Evolutionary conservation across 371 early-diverging fungal species (phyloP), one percentile per base, ranked within the genome.

Genomic region (Actinomortierella ambigua): DNA sequence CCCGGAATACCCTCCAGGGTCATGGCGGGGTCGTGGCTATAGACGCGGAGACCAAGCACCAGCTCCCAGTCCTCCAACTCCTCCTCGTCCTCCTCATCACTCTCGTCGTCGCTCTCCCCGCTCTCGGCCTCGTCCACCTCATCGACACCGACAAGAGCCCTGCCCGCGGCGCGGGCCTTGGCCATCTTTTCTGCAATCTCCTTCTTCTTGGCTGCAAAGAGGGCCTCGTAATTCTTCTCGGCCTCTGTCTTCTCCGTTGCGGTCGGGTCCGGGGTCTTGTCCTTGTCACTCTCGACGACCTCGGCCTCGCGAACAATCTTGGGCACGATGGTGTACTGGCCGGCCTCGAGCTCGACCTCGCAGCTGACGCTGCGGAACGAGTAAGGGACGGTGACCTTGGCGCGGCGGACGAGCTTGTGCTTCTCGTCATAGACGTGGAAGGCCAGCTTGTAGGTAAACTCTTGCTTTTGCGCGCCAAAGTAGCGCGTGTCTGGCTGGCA

Each of bases 401-500:
- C 77, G 5, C 66, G 59, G 27, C 62, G 62, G 58, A 77, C 53
- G 57, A 61, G 42, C 43, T 63, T 60, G 9, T 51, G 39, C 14
- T 61, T 27, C 43, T 43, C 43, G 39, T 71, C 60, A 34, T 67
- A 67, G 18, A 77, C 65, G 23, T 68, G 63, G 58, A 71, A 77
- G 7, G 65, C 58, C 9, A 77, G 57, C 20, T 48, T 61, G 39
- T 77, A 55, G 46, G 59, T 50, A 43, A 65, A 71, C 8, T 71
- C 66, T 34, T 70, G 40, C 9, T 54, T 60, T 40, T 61, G 69
- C 11, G 63, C 47, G 15, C 65, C 68, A 61, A 67, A 71, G 57
- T 70, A 77, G n/a, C 77, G 63, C 2, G 62, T 59, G 47, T 77
- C 77, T 7, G 77, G 71, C 29, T 77, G 77, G 23, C 58, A 53